Evolutionary conservation across 768 basidiomycete species (phyloP).

Genomic region (Candolleomyces eurysporus): DNA sequence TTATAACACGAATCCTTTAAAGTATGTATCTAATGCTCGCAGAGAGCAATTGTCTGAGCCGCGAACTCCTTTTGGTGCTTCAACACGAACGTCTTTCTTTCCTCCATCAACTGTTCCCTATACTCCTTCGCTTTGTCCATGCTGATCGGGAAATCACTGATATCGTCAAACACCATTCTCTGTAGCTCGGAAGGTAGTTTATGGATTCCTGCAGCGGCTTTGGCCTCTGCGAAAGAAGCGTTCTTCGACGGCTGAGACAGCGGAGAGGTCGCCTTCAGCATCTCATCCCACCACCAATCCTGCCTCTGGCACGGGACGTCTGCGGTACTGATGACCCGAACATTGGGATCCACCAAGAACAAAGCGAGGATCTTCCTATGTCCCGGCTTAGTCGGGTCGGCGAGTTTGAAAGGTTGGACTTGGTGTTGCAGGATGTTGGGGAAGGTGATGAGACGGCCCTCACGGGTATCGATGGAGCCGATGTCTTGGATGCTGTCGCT

Average conservation of each 20-base stretch:
- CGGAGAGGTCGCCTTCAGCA: neutral
- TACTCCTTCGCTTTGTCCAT: conserved; percentile 23
- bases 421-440: conserved; percentile 37
- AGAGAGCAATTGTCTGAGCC: neutral
- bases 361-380: conserved; percentile 38
- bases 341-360: conserved; percentile 33
- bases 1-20: too few species aligned
- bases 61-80: neutral
- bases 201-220: too few species aligned
- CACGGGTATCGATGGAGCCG: conserved; percentile 24
- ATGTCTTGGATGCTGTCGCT: conserved; percentile 18
- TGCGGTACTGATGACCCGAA: conserved; percentile 20
- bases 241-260: too few species aligned
- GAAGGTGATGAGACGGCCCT: conserved; percentile 28
- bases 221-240: too few species aligned
- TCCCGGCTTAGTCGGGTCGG: conserved; percentile 33
- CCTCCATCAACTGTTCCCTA: conserved; percentile 26
- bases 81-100: conserved; percentile 19
- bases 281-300: conserved; percentile 22
- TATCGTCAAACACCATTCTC: conserved; percentile 15
- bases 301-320: conserved; percentile 23
- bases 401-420: conserved; percentile 31
- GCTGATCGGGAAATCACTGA: conserved; percentile 22
- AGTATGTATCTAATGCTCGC: conserved; percentile 3
- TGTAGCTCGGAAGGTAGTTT: conserved; percentile 23